Percentiles rank a stretch among this genome's conserved stretches.
phyloP scores from a whole-genome alignment of 177 flowering plant genomes.

The Tripterygium wilfordii region DNA sequence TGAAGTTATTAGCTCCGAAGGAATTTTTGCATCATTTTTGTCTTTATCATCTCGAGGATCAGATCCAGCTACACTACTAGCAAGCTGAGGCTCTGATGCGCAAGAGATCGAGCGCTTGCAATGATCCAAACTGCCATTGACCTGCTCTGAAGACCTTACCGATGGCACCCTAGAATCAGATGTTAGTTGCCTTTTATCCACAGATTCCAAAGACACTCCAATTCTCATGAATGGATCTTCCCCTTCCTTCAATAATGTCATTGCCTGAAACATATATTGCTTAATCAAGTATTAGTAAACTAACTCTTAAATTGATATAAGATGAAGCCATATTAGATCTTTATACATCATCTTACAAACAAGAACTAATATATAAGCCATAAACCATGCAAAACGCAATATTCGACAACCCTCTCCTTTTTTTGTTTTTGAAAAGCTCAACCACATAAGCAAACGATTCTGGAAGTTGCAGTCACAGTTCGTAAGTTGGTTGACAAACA shows the following conservation, averaged over 20 bases:
- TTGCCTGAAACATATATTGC: constrained; percentile 22
- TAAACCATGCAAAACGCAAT: too few species aligned
- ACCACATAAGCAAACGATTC: background rate
- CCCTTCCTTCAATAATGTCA: constrained; percentile 25
- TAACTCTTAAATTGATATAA: too few species aligned
- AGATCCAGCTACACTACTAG: constrained; percentile 8
- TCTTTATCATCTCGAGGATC: constrained; percentile 7
- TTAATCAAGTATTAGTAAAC: background rate
- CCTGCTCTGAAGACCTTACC: constrained; percentile 11
- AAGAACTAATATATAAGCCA: too few species aligned
- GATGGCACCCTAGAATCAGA: constrained; percentile 12
- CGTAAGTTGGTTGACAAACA: too few species aligned
- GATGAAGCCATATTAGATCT: too few species aligned
- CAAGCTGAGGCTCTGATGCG: constrained; percentile 6
- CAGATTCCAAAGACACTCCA: constrained; percentile 23
- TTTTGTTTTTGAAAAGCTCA: too few species aligned
- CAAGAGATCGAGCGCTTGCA: constrained; percentile 9
- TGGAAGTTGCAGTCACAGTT: too few species aligned
- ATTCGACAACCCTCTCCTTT: too few species aligned
- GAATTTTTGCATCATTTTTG: constrained; percentile 16
- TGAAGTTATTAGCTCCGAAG: constrained; percentile 32
- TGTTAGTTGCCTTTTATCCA: constrained; percentile 8
- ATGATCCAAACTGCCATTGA: constrained; percentile 13
- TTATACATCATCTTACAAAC: too few species aligned
- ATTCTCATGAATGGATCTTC: constrained; percentile 32